Conservation (phyloP, 495 filamentous ascomycete genomes). For the Aspergillus nidulans region DNA sequence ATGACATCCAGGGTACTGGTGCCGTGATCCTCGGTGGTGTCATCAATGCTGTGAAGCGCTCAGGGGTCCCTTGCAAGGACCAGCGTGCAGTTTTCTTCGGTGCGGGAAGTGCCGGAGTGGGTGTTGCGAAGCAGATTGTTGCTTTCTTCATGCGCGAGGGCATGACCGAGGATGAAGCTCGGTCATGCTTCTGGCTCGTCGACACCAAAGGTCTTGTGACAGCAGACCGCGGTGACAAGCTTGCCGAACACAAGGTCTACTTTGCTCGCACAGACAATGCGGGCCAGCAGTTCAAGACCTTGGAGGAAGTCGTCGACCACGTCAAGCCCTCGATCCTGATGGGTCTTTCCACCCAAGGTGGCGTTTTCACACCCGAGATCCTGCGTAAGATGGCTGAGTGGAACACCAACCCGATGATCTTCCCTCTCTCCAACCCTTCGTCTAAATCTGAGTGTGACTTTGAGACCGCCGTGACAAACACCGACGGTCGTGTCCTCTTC, state of each 20-base stretch:
- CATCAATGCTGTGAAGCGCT: constrained; percentile 89
- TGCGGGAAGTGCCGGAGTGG: constrained; percentile 90
- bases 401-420: constrained; percentile 80
- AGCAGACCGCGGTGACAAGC: constrained; percentile 84
- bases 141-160: constrained; percentile 93
- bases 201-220: constrained; percentile 96
- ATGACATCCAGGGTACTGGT: constrained; percentile 96
- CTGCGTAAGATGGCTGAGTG: constrained; percentile 79
- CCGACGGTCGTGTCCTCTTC: constrained; percentile 85
- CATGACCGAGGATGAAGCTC: constrained; percentile 85
- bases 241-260: constrained; percentile 97
- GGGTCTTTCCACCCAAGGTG: constrained; percentile 89
- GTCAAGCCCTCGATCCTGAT: constrained; percentile 93
- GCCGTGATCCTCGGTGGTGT: constrained; percentile 93
- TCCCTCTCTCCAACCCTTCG: constrained; percentile 91
- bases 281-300: constrained; percentile 83
- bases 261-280: constrained; percentile 90
- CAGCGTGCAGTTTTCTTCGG: constrained; percentile 96
- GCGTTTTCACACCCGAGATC: constrained; percentile 86
- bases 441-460: constrained; percentile 97
- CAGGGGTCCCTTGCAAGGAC: constrained; percentile 78
- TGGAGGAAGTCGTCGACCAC: constrained; percentile 88
- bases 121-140: constrained; percentile 94
- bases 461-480: constrained; percentile 83
- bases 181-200: constrained; percentile 92